Evolutionary conservation across 768 basidiomycete species (phyloP).

Genomic region (Mrakia gelida): DNA sequence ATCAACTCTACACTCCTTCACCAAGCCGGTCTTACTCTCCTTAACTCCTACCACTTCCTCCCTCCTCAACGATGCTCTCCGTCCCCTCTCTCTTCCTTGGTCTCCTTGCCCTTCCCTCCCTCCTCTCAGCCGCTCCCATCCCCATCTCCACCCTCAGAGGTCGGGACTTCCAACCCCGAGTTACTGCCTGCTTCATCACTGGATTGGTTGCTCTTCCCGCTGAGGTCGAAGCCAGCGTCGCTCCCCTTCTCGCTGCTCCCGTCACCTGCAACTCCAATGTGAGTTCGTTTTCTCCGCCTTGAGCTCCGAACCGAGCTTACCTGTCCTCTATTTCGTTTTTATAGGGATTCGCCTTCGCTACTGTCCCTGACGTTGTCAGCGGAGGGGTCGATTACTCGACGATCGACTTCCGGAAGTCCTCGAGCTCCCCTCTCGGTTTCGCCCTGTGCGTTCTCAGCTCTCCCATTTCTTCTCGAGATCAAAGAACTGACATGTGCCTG

Average conservation of each 20-base stretch:
- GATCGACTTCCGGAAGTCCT: not conserved
- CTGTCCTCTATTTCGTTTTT: not conserved
- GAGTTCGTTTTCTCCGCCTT: not conserved
- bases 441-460: not conserved
- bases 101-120: not conserved
- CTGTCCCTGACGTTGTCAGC: not conserved
- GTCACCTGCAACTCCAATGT: not conserved
- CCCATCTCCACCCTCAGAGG: not conserved
- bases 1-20: not conserved
- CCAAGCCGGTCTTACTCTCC: not conserved
- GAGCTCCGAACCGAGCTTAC: not conserved
- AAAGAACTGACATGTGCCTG: not conserved
- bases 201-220: conserved; percentile 3
- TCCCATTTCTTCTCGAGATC: not conserved
- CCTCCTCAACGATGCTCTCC: not conserved
- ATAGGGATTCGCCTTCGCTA: not conserved
- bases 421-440: not conserved
- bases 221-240: not conserved
- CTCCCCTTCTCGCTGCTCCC: not conserved
- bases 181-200: not conserved
- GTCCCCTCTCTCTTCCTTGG: not conserved
- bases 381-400: not conserved
- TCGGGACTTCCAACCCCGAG: not conserved
- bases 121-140: conserved; percentile 1
- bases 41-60: not conserved